These are phyloP conservation scores for Euphrasia confusa DNA, from an alignment of 257 asterid species.

Conservation along the genomic window DNA sequence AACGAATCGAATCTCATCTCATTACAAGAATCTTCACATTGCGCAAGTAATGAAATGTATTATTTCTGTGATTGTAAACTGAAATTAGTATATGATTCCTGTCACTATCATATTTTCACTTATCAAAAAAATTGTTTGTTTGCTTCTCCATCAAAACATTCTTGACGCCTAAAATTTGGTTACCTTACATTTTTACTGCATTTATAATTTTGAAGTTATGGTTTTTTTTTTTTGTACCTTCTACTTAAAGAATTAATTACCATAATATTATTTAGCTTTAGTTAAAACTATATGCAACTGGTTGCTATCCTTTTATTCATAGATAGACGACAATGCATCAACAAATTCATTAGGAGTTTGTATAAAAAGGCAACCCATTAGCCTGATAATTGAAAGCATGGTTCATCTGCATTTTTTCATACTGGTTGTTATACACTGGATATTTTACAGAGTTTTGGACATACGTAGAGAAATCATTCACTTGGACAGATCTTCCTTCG, in stretches of 20 bases:
- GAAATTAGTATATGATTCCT: background rate
- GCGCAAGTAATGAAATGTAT: slow-evolving; percentile 9
- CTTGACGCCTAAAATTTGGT: slow-evolving; percentile 5
- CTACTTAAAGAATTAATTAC: slow-evolving; percentile 6
- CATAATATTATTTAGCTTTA: slow-evolving; percentile 1
- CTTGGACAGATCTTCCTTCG: slow-evolving; percentile 97
- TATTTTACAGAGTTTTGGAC: slow-evolving; percentile 86
- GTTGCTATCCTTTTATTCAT: slow-evolving; percentile 8
- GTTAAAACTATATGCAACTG: slow-evolving; percentile 3
- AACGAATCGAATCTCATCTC: background rate
- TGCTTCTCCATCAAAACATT: slow-evolving; percentile 17
- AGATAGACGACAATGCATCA: slow-evolving; percentile 5
- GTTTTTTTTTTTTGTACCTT: no score
- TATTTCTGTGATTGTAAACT: slow-evolving; percentile 1
- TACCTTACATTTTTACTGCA: background rate
- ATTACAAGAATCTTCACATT: background rate
- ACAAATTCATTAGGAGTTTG: slow-evolving; percentile 10
- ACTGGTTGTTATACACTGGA: slow-evolving; percentile 9
- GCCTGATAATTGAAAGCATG: slow-evolving; percentile 11
- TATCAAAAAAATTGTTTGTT: background rate
- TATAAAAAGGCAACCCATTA: slow-evolving; percentile 13
- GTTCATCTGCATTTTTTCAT: slow-evolving; percentile 10
- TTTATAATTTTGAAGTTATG: no score
- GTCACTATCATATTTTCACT: slow-evolving; percentile 2
- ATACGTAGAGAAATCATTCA: slow-evolving; percentile 91